A percentile compares a stretch with the other conserved stretches of the same genome.
Evolutionary conservation across 805 yeast genomes (phyloP).

Genomic region (Kuraishia piskuri): DNA sequence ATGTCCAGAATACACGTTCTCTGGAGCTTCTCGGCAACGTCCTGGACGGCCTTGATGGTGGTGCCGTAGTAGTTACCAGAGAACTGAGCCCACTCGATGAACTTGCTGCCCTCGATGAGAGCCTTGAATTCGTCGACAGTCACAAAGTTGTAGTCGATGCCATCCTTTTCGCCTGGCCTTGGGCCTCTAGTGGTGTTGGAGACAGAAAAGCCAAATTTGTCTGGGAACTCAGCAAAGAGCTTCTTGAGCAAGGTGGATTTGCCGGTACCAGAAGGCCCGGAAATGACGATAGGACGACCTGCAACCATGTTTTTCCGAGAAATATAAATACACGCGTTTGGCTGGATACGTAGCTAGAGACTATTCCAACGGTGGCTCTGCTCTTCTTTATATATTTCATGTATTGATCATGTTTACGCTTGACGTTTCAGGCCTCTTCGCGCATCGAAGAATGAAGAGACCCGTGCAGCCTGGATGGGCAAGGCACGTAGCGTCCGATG

Average conservation of each 20-base stretch:
- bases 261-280: constrained; percentile 97
- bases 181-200: constrained; percentile 91
- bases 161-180: constrained; percentile 84
- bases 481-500: not conserved
- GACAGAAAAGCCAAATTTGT: constrained; percentile 85
- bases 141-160: constrained; percentile 82
- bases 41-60: constrained; percentile 74
- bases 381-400: not conserved
- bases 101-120: constrained; percentile 64
- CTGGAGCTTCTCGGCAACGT: constrained; percentile 51
- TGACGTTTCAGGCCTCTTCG: not conserved
- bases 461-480: not conserved
- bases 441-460: not conserved
- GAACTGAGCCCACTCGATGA: constrained; percentile 97
- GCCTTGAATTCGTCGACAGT: constrained; percentile 72
- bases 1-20: constrained; percentile 88
- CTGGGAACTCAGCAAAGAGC: constrained; percentile 85
- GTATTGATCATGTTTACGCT: not conserved
- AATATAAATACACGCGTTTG: not conserved
- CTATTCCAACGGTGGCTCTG: too few species aligned
- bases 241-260: constrained; percentile 89
- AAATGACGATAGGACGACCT: constrained; percentile 82
- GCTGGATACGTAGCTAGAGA: not conserved
- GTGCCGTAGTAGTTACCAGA: constrained; percentile 98
- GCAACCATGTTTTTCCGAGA: constrained; percentile 1